Conservation (phyloP, 306 rosid genomes). For the Vigna trinervia region DNA sequence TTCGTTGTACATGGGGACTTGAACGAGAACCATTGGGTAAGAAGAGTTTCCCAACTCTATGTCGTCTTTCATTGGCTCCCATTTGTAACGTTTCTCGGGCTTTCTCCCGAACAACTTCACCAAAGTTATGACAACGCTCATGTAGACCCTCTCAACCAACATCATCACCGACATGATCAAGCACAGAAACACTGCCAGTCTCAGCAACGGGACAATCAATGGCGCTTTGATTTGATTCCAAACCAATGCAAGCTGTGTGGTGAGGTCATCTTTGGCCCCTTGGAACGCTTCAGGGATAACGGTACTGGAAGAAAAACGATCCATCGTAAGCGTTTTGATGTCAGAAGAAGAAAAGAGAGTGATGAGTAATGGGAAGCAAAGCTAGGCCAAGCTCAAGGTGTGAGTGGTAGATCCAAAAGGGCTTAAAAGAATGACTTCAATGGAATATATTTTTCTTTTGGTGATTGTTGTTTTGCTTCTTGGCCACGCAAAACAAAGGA, state of each 20-base stretch:
- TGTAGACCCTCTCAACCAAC: constrained; percentile 80
- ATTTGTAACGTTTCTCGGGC: constrained; percentile 83
- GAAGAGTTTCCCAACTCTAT: constrained; percentile 80
- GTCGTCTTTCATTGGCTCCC: constrained; percentile 89
- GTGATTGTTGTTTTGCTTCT: constrained; percentile 55
- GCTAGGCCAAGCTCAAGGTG: not conserved
- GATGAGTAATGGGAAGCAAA: constrained; percentile 12
- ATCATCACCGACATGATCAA: constrained; percentile 84
- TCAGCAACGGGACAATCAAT: constrained; percentile 75
- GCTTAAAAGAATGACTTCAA: constrained; percentile 45
- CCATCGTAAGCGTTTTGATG: constrained; percentile 56
- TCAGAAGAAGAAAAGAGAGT: constrained; percentile 28
- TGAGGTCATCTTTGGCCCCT: constrained; percentile 72
- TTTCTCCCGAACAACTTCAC: constrained; percentile 71
- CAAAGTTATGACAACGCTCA: constrained; percentile 80
- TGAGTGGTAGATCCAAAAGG: constrained; percentile 38
- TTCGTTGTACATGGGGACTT: constrained; percentile 96
- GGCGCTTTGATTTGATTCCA: constrained; percentile 86
- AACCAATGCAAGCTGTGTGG: constrained; percentile 59
- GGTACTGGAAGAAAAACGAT: constrained; percentile 52
- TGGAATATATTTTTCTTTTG: constrained; percentile 38
- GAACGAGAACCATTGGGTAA: constrained; percentile 89
- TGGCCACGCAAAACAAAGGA: constrained; percentile 54
- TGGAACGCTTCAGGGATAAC: constrained; percentile 63
- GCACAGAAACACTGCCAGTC: constrained; percentile 63